Conservation (phyloP, 352 stramenopile species). For the Phytophthora capsici region DNA sequence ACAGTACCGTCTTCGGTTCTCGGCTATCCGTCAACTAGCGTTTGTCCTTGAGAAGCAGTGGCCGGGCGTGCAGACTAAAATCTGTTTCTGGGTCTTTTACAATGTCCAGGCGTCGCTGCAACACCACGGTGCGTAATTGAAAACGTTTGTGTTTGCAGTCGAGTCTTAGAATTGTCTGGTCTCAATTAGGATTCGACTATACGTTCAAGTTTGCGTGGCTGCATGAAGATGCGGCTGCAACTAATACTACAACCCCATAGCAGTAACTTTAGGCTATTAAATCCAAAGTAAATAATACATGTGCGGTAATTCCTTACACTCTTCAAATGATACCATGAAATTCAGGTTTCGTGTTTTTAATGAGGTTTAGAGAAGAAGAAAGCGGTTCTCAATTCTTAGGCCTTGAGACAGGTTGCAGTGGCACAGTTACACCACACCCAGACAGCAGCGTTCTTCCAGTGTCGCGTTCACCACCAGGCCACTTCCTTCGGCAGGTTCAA, state of each 20-base stretch:
- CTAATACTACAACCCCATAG: slow-evolving; percentile 3
- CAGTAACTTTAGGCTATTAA: not conserved
- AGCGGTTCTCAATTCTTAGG: not conserved
- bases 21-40: slow-evolving; percentile 35
- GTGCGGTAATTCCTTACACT: not conserved
- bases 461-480: slow-evolving; percentile 7
- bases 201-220: slow-evolving; percentile 19
- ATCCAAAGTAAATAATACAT: no score
- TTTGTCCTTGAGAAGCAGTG: slow-evolving; percentile 47
- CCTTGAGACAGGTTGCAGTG: not conserved
- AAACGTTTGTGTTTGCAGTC: not conserved
- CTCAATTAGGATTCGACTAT: slow-evolving; percentile 14
- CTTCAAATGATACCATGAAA: no score
- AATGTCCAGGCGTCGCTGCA: slow-evolving; percentile 32
- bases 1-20: slow-evolving; percentile 14
- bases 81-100: slow-evolving; percentile 47
- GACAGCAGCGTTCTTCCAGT: slow-evolving; percentile 31
- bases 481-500: slow-evolving; percentile 5
- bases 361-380: not conserved
- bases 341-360: not conserved
- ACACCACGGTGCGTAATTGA: slow-evolving; percentile 32
- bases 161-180: not conserved
- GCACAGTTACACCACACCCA: slow-evolving; percentile 1
- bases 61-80: slow-evolving; percentile 35
- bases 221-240: not conserved